Evolutionary conservation across 164 flowering plant genomes (phyloP).

Genomic region (Tetrastigma voinierianum): DNA sequence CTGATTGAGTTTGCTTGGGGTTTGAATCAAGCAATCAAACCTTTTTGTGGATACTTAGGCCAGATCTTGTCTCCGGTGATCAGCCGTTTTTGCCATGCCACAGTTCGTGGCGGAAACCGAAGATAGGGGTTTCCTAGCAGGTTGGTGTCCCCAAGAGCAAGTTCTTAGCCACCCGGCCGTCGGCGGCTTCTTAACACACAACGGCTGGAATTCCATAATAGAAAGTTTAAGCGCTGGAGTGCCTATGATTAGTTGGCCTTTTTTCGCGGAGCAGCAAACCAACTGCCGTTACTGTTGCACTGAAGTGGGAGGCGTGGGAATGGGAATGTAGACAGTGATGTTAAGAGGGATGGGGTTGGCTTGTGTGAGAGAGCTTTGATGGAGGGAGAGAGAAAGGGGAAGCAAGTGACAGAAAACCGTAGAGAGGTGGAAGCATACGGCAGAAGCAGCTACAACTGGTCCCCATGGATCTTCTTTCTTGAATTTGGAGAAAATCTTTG

Average conservation of each 20-base stretch:
- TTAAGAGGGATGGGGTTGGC: slow-evolving; percentile 4
- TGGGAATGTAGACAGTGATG: slow-evolving; percentile 8
- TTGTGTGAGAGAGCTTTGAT: too few relatives aligned
- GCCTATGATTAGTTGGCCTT: slow-evolving; percentile 20
- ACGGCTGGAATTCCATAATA: slow-evolving; percentile 16
- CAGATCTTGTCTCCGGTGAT: slow-evolving; percentile 47
- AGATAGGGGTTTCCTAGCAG: neutral
- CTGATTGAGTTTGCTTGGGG: slow-evolving; percentile 57
- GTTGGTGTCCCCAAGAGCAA: slow-evolving; percentile 19
- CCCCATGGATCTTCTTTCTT: too few relatives aligned
- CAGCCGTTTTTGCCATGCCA: slow-evolving; percentile 27
- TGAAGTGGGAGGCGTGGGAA: slow-evolving; percentile 14
- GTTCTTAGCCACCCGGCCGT: slow-evolving; percentile 11
- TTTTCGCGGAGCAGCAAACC: slow-evolving; percentile 14
- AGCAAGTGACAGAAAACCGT: too few relatives aligned
- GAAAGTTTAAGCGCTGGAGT: slow-evolving; percentile 7
- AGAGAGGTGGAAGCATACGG: too few relatives aligned
- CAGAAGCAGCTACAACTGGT: too few relatives aligned
- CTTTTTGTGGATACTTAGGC: slow-evolving; percentile 56
- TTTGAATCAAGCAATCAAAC: slow-evolving; percentile 31
- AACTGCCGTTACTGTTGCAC: slow-evolving; percentile 7
- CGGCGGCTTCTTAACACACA: slow-evolving; percentile 12
- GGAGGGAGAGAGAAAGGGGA: too few relatives aligned
- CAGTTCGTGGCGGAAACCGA: slow-evolving; percentile 20
- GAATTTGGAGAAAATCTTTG: too few relatives aligned